phyloP scores from a whole-genome alignment of 306 rosid genomes.

The Citrullus colocynthis region DNA sequence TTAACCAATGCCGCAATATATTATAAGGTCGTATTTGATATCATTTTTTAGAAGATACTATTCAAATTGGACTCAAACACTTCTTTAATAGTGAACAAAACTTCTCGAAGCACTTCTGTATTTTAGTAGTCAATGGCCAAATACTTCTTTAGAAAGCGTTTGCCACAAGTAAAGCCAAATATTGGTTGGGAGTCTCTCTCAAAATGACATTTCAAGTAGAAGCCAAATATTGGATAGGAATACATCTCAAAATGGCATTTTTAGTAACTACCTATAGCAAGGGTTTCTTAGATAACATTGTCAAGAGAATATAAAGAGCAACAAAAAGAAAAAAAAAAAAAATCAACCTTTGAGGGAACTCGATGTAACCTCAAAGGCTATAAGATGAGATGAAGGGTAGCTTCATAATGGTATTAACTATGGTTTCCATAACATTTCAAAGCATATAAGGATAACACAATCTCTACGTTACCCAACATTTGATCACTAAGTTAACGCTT shows the following conservation, averaged over 20 bases:
- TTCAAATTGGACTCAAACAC: neutral
- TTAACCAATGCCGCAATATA: neutral
- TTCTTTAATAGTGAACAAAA: neutral
- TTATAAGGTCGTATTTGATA: neutral
- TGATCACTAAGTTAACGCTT: neutral
- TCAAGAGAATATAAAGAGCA: constrained; percentile 96
- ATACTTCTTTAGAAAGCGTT: neutral
- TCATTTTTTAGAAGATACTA: neutral
- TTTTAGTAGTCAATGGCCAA: neutral
- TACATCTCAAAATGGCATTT: no score
- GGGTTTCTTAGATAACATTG: constrained; percentile 3
- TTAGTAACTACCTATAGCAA: neutral
- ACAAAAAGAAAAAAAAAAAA: constrained; percentile 22
- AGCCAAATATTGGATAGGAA: neutral
- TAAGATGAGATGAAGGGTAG: neutral
- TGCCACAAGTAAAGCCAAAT: neutral
- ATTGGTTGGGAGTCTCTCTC: neutral
- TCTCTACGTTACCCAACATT: neutral
- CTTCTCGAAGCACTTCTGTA: neutral
- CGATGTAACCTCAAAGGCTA: neutral
- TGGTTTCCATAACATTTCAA: neutral
- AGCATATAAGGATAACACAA: neutral
- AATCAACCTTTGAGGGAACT: neutral
- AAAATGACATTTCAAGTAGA: neutral
- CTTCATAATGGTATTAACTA: neutral